Percentiles rank a stretch among this genome's conserved stretches.
phyloP scores from a whole-genome alignment of 75 land plant genomes.

The Larix kaempferi region DNA sequence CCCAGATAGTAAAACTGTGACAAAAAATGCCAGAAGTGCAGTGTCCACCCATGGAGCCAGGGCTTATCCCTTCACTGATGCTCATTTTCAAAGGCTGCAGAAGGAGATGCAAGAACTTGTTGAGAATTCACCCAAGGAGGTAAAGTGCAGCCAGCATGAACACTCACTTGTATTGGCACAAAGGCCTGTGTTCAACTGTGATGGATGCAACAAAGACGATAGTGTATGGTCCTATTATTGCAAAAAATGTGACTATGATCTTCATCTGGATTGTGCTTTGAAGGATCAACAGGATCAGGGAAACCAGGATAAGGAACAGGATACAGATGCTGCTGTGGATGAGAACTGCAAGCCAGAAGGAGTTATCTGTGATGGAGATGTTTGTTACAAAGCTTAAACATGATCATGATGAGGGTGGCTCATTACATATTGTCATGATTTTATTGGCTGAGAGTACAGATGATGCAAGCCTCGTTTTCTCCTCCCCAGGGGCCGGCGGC shows the following conservation, averaged over 20 bases:
- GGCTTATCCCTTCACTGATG: conserved; percentile 64
- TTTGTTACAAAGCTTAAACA: not conserved
- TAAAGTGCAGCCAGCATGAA: conserved; percentile 20
- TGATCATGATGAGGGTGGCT: no score
- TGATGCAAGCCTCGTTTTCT: no score
- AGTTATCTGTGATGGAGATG: conserved; percentile 9
- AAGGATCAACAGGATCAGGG: not conserved
- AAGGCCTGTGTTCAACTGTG: conserved; percentile 19
- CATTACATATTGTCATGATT: no score
- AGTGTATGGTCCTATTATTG: conserved; percentile 40
- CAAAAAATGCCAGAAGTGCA: conserved; percentile 36
- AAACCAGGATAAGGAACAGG: not conserved
- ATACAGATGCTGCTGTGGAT: not conserved
- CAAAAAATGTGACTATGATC: conserved; percentile 34
- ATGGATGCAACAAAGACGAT: conserved; percentile 40
- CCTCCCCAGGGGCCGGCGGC: no score
- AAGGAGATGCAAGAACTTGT: conserved; percentile 23
- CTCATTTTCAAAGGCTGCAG: conserved; percentile 27
- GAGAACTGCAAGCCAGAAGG: conserved; percentile 1
- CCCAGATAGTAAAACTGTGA: conserved; percentile 54
- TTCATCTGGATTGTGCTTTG: conserved; percentile 41
- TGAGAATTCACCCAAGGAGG: conserved; percentile 34
- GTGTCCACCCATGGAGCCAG: conserved; percentile 35
- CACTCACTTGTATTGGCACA: conserved; percentile 32
- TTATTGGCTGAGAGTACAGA: no score